Conservation (phyloP, 2,329 filamentous ascomycete genomes). For the Pyrenochaeta sp. region DNA sequence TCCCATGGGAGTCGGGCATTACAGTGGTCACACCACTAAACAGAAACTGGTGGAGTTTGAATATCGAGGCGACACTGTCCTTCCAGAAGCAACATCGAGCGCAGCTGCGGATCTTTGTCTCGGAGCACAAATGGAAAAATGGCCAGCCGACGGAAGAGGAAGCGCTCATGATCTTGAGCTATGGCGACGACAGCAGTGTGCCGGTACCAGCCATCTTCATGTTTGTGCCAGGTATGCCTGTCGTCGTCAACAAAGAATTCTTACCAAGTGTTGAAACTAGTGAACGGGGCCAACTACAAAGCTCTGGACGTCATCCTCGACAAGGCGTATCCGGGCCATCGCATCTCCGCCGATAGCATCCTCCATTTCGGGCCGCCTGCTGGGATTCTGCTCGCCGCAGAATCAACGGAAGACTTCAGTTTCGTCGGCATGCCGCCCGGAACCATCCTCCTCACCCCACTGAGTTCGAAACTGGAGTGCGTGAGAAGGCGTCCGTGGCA, state of each 20-base stretch:
- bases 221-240: slow-evolving; percentile 8
- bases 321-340: slow-evolving; percentile 10
- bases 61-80: slow-evolving; percentile 8
- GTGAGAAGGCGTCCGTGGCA: not conserved
- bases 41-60: slow-evolving; percentile 10
- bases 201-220: slow-evolving; percentile 7
- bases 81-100: slow-evolving; percentile 8
- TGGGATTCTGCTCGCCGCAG: slow-evolving; percentile 4
- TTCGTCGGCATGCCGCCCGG: slow-evolving; percentile 9
- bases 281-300: slow-evolving; percentile 8
- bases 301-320: slow-evolving; percentile 8
- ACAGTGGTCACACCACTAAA: slow-evolving; percentile 9
- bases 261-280: slow-evolving; percentile 11
- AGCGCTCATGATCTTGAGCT: slow-evolving; percentile 10
- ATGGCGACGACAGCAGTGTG: slow-evolving; percentile 7
- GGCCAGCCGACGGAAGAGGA: slow-evolving; percentile 12
- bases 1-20: slow-evolving; percentile 10
- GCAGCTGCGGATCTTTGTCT: slow-evolving; percentile 10
- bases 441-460: slow-evolving; percentile 9
- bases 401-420: slow-evolving; percentile 9
- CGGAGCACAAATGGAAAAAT: slow-evolving; percentile 9
- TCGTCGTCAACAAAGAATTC: slow-evolving; percentile 9
- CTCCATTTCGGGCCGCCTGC: slow-evolving; percentile 3
- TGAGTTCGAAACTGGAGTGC: slow-evolving; percentile 6
- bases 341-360: slow-evolving; percentile 6